Percentiles rank a stretch among this genome's conserved stretches.
Evolutionary conservation across 164 flowering plant species (phyloP).

Genomic region (Tetracentron sinense): DNA sequence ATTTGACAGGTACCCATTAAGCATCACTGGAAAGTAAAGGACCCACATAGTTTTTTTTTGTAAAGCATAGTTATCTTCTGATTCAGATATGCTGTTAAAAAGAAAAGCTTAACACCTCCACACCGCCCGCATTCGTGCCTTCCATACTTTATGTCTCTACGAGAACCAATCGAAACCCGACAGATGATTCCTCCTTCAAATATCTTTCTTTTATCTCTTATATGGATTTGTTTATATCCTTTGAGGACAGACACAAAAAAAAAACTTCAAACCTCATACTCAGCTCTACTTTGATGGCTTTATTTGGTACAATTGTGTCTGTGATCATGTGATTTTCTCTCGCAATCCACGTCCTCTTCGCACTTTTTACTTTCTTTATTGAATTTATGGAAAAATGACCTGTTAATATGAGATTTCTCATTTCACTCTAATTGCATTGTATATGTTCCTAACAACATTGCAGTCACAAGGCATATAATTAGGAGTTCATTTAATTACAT

Average conservation of each 20-base stretch:
- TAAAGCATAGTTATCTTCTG: conserved; percentile 13
- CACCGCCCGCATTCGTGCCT: conserved; percentile 16
- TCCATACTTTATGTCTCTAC: conserved; percentile 14
- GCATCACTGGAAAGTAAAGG: conserved; percentile 11
- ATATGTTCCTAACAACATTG: not conserved
- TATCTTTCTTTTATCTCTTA: not conserved
- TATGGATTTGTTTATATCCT: not conserved
- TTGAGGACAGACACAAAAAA: conserved; percentile 4
- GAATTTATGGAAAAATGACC: conserved; percentile 12
- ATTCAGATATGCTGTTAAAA: conserved; percentile 13
- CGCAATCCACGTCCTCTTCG: conserved; percentile 14
- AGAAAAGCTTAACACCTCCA: conserved; percentile 17
- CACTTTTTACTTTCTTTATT: conserved; percentile 12
- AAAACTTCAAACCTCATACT: conserved; percentile 1
- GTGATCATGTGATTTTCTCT: conserved; percentile 17
- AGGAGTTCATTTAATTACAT: not conserved
- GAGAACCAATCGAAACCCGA: conserved; percentile 22
- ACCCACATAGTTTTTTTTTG: conserved; percentile 21
- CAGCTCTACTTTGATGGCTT: conserved; percentile 12
- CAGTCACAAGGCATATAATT: not conserved
- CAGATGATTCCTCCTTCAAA: conserved; percentile 1
- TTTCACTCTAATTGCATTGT: not conserved
- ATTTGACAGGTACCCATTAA: conserved; percentile 10
- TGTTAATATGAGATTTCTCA: conserved; percentile 9
- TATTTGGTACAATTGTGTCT: conserved; percentile 12